Evolutionary conservation across 129 eudicot genomes (phyloP), one percentile per base, ranked within the genome.

Genomic region (Solidago caesia): DNA sequence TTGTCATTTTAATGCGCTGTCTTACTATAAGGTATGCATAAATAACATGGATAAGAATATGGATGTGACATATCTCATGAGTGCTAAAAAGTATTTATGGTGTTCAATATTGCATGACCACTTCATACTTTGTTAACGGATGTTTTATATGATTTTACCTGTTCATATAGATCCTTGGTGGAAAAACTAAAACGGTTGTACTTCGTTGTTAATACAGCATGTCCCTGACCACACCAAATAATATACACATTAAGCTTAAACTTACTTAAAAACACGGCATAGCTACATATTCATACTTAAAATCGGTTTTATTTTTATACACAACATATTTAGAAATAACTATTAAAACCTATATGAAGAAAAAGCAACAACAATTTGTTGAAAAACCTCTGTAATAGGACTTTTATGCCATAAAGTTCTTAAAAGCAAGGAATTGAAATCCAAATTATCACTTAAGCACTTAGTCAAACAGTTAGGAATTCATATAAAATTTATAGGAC

Each of bases 111-210:
- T 48, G 53, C 3, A 44, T 7, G 33, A 65, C 70, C 39, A 44
- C 39, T 65, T 65, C 39, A 65, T 45, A n/a, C 39, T 8, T 63
- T 7, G 29, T 29, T 63, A 49, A 49, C 43, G 8, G 8, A 66
- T 55, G 16, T 53, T 16, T 51, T 21, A 42, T 44, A 63, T 62
- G 64, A 81, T 26, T 72, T 72, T 87, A 94, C 99, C 99, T 94
- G 99, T 82, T 94, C 99, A 77, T 86, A 94, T 47, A 94, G 82
- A 60, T 97, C 99, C 84, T 94, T 94, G 0, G 99, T 97, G 47
- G 90, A 70, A 81, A 94, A 94, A 0, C 90, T 88, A 62, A 94
- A 72, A 52, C 21, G 80, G 70, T 91, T 93, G 87, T 90, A 94
- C 89, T 94, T 94, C n/a, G 97, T 94, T 14, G 99, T 94, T 45